Evolutionary conservation across 768 basidiomycete species (phyloP).

Genomic region (Podaxis mareebaensis): DNA sequence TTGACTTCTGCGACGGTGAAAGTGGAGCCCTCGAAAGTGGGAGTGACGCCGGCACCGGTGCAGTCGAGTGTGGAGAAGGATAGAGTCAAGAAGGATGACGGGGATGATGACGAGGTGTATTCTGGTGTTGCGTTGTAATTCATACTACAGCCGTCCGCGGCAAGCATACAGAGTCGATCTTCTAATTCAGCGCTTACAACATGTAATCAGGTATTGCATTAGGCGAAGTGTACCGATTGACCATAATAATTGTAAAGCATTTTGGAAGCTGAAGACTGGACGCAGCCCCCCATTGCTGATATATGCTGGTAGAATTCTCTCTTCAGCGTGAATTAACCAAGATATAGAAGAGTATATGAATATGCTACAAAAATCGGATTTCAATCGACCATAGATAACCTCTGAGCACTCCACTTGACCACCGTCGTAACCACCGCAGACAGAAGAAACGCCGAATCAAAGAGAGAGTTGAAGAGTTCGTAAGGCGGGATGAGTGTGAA

Average conservation of each 20-base stretch:
- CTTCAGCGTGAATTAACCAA: too few relatives aligned
- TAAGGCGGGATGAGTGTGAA: conserved; percentile 75
- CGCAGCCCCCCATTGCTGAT: not conserved
- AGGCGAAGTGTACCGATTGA: not conserved
- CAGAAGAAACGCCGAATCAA: conserved; percentile 71
- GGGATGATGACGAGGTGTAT: not conserved
- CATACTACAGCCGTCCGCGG: too few relatives aligned
- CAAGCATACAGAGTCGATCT: too few relatives aligned
- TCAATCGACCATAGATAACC: conserved; percentile 34
- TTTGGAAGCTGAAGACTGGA: not conserved
- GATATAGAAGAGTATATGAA: too few relatives aligned
- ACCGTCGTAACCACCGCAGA: conserved; percentile 50
- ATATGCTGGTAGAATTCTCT: too few relatives aligned
- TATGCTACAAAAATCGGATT: not conserved
- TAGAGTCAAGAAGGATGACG: not conserved
- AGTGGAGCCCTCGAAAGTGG: not conserved
- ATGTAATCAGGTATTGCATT: too few relatives aligned
- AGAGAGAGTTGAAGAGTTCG: conserved; percentile 70
- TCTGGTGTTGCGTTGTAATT: conserved; percentile 10
- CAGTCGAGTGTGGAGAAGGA: not conserved
- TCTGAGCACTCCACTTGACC: conserved; percentile 57
- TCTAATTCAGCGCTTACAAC: too few relatives aligned
- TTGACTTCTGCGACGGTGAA: not conserved
- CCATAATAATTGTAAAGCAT: not conserved
- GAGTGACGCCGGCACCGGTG: not conserved